Evolutionary conservation across 179 eudicot genomes (phyloP).

Genomic region (Heliamphora pulchella): DNA sequence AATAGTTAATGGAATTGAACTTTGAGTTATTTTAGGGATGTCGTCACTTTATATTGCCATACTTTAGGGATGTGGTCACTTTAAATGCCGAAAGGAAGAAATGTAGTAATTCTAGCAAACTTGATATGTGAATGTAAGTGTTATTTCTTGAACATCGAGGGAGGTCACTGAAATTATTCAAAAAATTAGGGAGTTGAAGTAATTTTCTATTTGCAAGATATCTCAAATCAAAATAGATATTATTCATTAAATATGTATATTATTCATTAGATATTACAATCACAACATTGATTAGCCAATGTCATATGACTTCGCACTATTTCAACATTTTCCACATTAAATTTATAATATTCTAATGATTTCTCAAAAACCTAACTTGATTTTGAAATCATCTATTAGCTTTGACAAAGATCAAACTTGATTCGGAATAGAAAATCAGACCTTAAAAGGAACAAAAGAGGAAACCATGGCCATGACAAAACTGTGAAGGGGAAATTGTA

Average conservation of each 20-base stretch:
- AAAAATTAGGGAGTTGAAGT: not conserved
- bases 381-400: not conserved
- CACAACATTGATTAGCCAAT: not conserved
- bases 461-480: slow-evolving; percentile 2
- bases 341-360: not conserved
- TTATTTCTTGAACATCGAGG: not conserved
- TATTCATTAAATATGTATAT: not conserved
- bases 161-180: not conserved
- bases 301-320: not conserved
- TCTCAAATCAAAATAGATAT: not conserved
- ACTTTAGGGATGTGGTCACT: too few species aligned
- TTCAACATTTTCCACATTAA: not conserved
- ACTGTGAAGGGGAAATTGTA: not conserved
- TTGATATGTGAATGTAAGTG: not conserved
- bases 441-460: not conserved
- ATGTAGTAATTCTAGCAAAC: too few species aligned
- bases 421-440: not conserved
- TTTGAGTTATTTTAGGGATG: too few species aligned
- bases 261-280: not conserved
- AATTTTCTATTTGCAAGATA: not conserved
- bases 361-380: not conserved
- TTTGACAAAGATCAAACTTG: not conserved
- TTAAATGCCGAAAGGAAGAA: not conserved
- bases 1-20: not conserved
- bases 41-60: too few species aligned